Evolutionary conservation across 1,284 basidiomycete species (phyloP).

Genomic region (Fomitopsis pinicola): DNA sequence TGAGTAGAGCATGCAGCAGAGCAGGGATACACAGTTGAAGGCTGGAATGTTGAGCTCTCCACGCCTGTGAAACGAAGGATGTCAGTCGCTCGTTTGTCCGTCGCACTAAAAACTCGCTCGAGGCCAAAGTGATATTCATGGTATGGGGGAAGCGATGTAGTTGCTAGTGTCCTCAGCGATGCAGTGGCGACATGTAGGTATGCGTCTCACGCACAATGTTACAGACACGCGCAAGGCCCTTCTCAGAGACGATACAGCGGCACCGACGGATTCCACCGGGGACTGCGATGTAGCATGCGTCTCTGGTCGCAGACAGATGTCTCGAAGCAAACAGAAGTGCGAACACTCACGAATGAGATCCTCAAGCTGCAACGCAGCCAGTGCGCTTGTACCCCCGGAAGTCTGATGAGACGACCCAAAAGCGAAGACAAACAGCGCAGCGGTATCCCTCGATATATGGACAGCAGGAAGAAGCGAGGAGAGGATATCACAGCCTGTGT

Average conservation of each 20-base stretch:
- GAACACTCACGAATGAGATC: constrained; percentile 45
- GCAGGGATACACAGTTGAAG: constrained; percentile 49
- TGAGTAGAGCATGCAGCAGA: constrained; percentile 40
- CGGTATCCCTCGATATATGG: constrained; percentile 36
- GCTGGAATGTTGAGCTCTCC: constrained; percentile 34
- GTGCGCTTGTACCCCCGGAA: constrained; percentile 26
- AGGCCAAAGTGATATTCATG: no score
- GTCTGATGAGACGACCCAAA: constrained; percentile 36
- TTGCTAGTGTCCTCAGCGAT: no score
- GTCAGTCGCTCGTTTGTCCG: constrained; percentile 9
- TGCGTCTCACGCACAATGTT: no score
- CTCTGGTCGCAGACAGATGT: not conserved
- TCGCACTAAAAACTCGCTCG: no score
- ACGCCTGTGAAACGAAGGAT: constrained; percentile 12
- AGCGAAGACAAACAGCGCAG: constrained; percentile 50
- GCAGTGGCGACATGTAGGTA: no score
- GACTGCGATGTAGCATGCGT: no score
- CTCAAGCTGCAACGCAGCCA: constrained; percentile 36
- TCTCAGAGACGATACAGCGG: no score
- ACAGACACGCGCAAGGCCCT: no score
- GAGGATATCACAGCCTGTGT: constrained; percentile 32
- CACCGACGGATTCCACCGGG: no score
- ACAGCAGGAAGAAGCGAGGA: constrained; percentile 50
- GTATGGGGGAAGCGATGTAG: no score
- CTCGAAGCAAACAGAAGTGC: no score